Evolutionary conservation across 2,329 filamentous ascomycete genomes (phyloP).

Genomic region (Cladosporium sp.): DNA sequence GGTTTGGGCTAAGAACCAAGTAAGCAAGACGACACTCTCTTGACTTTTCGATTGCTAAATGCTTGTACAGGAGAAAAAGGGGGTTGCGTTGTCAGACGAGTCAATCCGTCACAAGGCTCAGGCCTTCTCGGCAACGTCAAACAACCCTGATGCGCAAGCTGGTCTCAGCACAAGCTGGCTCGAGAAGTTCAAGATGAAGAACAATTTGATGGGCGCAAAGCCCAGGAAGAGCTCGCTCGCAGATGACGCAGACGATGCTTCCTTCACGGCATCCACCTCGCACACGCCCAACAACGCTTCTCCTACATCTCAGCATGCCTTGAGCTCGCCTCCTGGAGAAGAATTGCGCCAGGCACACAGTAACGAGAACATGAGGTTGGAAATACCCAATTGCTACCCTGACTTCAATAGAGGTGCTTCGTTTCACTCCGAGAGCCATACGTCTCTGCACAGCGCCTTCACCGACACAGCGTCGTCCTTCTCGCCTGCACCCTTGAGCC

Average conservation of each 20-base stretch:
- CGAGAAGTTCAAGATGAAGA: conserved; percentile 93
- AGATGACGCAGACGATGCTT: conserved; percentile 70
- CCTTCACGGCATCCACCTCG: conserved; percentile 57
- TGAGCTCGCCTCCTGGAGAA: conserved; percentile 68
- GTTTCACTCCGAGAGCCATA: conserved; percentile 65
- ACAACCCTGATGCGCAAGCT: conserved; percentile 69
- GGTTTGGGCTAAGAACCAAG: conserved; percentile 76
- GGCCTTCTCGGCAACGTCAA: conserved; percentile 68
- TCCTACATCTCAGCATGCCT: conserved; percentile 69
- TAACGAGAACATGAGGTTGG: conserved; percentile 67
- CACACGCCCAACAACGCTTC: conserved; percentile 70
- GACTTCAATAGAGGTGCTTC: conserved; percentile 62
- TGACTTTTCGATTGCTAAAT: not conserved
- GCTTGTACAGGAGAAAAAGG: conserved; percentile 65
- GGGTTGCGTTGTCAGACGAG: conserved; percentile 72
- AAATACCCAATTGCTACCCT: conserved; percentile 59
- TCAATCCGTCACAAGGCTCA: conserved; percentile 81
- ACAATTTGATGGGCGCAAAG: conserved; percentile 61
- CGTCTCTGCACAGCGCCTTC: conserved; percentile 68
- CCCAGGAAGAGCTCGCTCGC: conserved; percentile 57
- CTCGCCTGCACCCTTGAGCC: conserved; percentile 71
- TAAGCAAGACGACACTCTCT: conserved; percentile 16
- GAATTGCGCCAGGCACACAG: conserved; percentile 64
- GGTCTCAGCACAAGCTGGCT: conserved; percentile 80
- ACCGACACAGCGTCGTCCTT: conserved; percentile 68